Evolutionary conservation across 495 filamentous ascomycete genomes (phyloP).

Genomic region (Neurospora sp.): DNA sequence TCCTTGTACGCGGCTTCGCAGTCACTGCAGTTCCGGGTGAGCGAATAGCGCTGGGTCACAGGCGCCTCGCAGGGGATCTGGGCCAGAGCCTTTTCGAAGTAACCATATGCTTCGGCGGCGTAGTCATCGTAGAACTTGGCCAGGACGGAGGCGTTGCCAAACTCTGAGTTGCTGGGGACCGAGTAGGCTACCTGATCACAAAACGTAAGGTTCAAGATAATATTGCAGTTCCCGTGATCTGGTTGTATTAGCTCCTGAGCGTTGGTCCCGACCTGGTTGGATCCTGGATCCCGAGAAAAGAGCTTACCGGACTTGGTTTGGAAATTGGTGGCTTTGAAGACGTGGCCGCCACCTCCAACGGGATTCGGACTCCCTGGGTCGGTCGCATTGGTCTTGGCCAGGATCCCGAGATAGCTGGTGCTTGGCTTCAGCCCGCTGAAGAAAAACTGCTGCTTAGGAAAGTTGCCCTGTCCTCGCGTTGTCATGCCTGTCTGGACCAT

Average conservation of each 20-base stretch:
- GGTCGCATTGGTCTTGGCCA: constrained; percentile 52
- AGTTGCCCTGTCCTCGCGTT: constrained; percentile 44
- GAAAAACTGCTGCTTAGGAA: constrained; percentile 80
- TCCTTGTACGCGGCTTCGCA: constrained; percentile 75
- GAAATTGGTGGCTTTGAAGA: constrained; percentile 59
- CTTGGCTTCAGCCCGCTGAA: constrained; percentile 60
- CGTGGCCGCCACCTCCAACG: constrained; percentile 57
- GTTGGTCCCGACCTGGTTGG: neutral
- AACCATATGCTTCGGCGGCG: constrained; percentile 49
- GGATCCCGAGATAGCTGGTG: constrained; percentile 57
- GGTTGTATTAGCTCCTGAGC: neutral
- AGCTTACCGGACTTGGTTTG: constrained; percentile 65
- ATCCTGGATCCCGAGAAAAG: neutral
- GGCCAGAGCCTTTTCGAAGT: constrained; percentile 70
- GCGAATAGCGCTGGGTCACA: constrained; percentile 59
- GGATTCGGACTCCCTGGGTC: constrained; percentile 42
- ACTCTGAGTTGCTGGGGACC: constrained; percentile 67
- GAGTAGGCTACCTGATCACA: constrained; percentile 83
- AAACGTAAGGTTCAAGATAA: constrained; percentile 74
- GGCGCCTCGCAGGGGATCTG: constrained; percentile 78
- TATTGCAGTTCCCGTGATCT: constrained; percentile 56
- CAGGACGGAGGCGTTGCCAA: constrained; percentile 40
- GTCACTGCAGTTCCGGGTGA: constrained; percentile 61
- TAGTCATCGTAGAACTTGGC: constrained; percentile 60
- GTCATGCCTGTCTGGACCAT: constrained; percentile 57